Evolutionary conservation across 2,329 filamentous ascomycete genomes (phyloP), one percentile per base, ranked within the genome.

Genomic region (Endothia cerciana): DNA sequence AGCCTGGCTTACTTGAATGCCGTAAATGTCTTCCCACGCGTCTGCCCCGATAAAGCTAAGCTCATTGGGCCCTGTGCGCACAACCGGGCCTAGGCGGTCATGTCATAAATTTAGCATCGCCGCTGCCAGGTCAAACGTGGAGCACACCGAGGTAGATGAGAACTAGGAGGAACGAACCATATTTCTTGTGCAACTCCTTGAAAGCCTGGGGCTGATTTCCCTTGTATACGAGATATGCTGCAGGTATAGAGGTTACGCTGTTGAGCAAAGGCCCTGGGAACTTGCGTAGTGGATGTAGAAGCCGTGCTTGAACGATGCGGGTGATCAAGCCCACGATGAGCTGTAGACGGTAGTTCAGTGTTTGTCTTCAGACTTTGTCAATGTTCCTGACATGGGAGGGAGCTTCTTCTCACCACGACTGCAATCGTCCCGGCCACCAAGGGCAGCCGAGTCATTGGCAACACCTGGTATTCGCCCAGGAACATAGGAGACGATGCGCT

Each of bases 401-500:
- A n/a, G 5, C 7, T 41, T 6, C 4, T 43, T n/a, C 57, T 43
- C 25, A 43, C 40, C 22, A 47, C 25, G 25, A 47, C 47, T 30
- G 15, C 22, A 13, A 60, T 45, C 19, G 43, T 45, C 7, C 43
- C 19, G 43, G 43, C 43, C 4, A 45, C 43, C 43, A 45, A 45
- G 43, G 43, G 43, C 8, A 45, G 43, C 19, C 43, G 43, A n/a
- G 19, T 45, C 6, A 45, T 17, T 22, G 43, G n/a, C 43, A 45
- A 22, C n/a, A 45, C 19, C 19, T 45, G 43, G 43, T 45, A 22
- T 45, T 45, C 43, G 19, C 43, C 19, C n/a, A 45, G 19, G 43
- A 45, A n/a, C 19, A 45, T 19, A 36, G 56, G 38, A 22, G 22
- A 43, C 66, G 81, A 77, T 19, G 76, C 76, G 65, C 83, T 77